A percentile compares a stretch with the other conserved stretches of the same genome.
Conservation (phyloP, 176 grass and related monocot genomes). For the Eleusine coracana region DNA sequence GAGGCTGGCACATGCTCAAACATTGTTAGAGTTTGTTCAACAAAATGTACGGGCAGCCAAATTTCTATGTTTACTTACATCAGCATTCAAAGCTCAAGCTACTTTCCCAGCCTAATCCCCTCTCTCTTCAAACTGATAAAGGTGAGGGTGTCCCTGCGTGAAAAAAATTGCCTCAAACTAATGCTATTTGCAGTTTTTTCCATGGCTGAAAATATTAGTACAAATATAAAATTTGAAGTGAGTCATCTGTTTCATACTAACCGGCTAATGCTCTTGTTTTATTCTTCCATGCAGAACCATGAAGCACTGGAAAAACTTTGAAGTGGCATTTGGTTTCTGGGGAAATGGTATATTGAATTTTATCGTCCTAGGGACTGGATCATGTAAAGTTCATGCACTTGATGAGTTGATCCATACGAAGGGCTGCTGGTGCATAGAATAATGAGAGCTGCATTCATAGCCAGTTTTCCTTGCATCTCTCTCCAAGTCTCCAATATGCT, state of each 20-base stretch:
- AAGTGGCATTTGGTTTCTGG: conserved; percentile 25
- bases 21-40: conserved; percentile 8
- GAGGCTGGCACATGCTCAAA: conserved; percentile 8
- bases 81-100: conserved; percentile 11
- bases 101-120: conserved; percentile 18
- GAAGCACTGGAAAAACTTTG: neutral
- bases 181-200: neutral
- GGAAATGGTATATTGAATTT: neutral
- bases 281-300: conserved; percentile 25
- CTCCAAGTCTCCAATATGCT: conserved; percentile 20
- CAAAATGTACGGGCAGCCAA: neutral
- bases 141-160: conserved; percentile 24
- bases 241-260: conserved; percentile 29
- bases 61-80: conserved; percentile 31
- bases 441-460: conserved; percentile 7
- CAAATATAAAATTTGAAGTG: neutral
- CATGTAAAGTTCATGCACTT: conserved; percentile 19
- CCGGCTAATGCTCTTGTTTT: conserved; percentile 19
- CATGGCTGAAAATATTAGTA: conserved; percentile 1
- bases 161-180: conserved; percentile 31
- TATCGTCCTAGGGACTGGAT: neutral
- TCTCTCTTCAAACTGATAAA: conserved; percentile 28
- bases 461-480: conserved; percentile 14
- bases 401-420: conserved; percentile 5
- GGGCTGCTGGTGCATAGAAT: conserved; percentile 22